Conservation (phyloP, 306 rosid genomes). For the Malus fusca region DNA sequence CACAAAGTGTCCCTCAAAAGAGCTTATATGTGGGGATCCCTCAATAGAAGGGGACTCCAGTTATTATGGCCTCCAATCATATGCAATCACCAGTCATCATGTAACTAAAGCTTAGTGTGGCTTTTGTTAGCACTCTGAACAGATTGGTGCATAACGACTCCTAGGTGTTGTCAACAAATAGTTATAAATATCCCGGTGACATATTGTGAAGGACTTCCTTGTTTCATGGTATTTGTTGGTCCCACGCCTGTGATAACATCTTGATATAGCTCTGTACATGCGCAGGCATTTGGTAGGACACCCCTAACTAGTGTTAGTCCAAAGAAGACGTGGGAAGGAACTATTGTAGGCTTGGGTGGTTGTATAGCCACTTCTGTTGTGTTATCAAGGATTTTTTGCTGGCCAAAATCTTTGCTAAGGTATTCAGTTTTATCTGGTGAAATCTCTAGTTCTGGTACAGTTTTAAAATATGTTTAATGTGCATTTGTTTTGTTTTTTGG, state of each 20-base stretch:
- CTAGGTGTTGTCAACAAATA: background rate
- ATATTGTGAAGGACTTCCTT: background rate
- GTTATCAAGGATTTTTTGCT: slow-evolving; percentile 60
- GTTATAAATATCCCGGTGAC: background rate
- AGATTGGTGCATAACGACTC: background rate
- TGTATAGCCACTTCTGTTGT: slow-evolving; percentile 69
- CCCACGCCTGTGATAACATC: background rate
- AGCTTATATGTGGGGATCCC: background rate
- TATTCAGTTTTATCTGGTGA: slow-evolving; percentile 23
- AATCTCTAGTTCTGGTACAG: background rate
- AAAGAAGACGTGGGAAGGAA: slow-evolving; percentile 99
- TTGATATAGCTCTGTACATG: slow-evolving; percentile 29
- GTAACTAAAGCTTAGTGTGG: background rate
- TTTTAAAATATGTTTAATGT: background rate
- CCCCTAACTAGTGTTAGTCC: slow-evolving; percentile 89
- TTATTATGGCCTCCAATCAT: background rate
- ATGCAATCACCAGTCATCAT: background rate
- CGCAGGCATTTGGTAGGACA: slow-evolving; percentile 88
- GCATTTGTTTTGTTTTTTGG: slow-evolving; percentile 1
- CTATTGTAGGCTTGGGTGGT: slow-evolving; percentile 83
- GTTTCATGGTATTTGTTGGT: background rate
- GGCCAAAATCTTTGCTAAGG: slow-evolving; percentile 80
- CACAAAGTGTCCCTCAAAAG: background rate
- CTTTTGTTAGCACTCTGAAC: background rate
- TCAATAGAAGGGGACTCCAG: background rate